Base-by-base conservation (phyloP, 2,329 filamentous ascomycete species). In the Teratosphaeria zuluensis region DNA sequence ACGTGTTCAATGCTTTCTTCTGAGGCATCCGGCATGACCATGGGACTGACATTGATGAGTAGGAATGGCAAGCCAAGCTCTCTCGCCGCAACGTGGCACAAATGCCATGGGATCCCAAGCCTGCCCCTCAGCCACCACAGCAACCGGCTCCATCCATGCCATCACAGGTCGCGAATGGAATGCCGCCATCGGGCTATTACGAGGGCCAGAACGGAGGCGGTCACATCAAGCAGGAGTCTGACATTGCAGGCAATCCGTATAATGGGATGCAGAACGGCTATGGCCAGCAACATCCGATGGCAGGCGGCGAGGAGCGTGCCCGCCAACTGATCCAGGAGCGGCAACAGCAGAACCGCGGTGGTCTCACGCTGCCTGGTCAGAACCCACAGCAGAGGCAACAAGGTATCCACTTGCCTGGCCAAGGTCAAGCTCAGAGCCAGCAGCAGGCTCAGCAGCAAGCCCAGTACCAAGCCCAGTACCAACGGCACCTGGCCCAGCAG, bases 61-160 rank as follows among this genome's bases (percentile, higher is more conserved):
- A 97, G 92, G 89, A 87, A 77, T 99, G 94, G 94, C 92, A 97
- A 79, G 81, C 86, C 68, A 96, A 95, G 75, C 81, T 99, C 38
- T 88, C 92, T 1, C 84, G 85, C 66, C 85, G 95, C 64, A 85
- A 88, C 65, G 87, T 97, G 62, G 94, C 94, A 60, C 80, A 84
- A 59, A 96, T 97, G 72, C 92, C 94, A 11, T 99, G 94, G 94
- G 94, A 99, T 71, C 92, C 94, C 51, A 86, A 88, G 70, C 87
- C 88, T 55, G 78, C 68, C 67, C 62, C 63, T 42, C 78, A 68
- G 69, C 61, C 64, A 51, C 54, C 56, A 19, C 64, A 62, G 38
- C 64, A 63, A 51, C 79, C 66, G 59, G 52, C 60, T 7, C 53
- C 54, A 24, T 56, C 60, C n/a, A 52, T 63, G 59, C 63, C 66